A percentile compares a stretch with the other conserved stretches of the same genome.
Evolutionary conservation across 2,329 filamentous ascomycete species (phyloP).

Genomic region (Venturia aucupariae): DNA sequence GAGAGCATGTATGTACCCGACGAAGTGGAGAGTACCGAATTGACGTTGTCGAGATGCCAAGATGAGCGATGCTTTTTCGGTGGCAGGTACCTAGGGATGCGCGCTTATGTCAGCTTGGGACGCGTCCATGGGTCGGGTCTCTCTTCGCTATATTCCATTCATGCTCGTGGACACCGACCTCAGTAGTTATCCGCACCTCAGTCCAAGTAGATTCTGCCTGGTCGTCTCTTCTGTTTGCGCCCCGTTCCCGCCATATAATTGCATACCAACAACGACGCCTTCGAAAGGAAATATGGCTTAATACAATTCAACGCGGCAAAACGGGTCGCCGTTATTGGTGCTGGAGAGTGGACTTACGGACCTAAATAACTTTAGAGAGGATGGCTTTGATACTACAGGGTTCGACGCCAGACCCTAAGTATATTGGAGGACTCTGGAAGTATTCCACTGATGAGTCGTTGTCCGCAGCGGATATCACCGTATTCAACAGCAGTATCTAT

Average conservation of each 20-base stretch:
- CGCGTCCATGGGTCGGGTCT: neutral
- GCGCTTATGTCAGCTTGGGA: too few relatives aligned
- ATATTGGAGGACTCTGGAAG: conserved; percentile 38
- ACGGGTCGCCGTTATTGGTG: conserved; percentile 16
- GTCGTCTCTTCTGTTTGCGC: neutral
- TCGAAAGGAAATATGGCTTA: neutral
- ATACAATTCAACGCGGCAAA: neutral
- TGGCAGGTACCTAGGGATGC: too few relatives aligned
- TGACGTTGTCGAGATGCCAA: neutral
- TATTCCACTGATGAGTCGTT: conserved; percentile 27
- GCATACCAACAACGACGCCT: neutral
- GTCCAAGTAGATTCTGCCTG: neutral
- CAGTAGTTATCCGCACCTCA: too few relatives aligned
- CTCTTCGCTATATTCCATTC: neutral
- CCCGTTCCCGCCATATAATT: neutral
- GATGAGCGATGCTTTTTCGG: neutral
- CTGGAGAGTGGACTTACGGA: conserved; percentile 3
- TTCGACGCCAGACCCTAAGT: conserved; percentile 32
- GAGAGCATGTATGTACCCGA: too few relatives aligned
- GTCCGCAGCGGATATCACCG: conserved; percentile 22
- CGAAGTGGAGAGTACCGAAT: neutral
- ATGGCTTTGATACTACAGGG: conserved; percentile 34
- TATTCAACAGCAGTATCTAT: conserved; percentile 31
- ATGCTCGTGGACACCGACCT: neutral
- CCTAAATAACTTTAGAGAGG: conserved; percentile 34